Percentiles rank a stretch among this genome's conserved stretches.
phyloP scores from a whole-genome alignment of 768 basidiomycete genomes.

The Kwoniella sp. region DNA sequence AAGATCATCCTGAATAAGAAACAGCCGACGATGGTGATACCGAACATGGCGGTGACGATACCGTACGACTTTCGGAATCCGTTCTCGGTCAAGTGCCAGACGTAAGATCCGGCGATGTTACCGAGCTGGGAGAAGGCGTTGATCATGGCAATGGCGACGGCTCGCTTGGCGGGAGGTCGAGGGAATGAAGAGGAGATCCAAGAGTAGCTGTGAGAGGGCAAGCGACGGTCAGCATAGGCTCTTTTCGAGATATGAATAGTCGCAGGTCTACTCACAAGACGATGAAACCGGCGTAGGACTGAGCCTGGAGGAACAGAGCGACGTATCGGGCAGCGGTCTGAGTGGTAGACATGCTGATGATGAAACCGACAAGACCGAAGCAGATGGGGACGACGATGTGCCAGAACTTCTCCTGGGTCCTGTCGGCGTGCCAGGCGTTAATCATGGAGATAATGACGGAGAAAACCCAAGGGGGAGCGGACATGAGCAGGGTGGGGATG shows the following conservation, averaged over 20 bases:
- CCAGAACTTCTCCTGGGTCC: conserved; percentile 68
- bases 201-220: conserved; percentile 59
- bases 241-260: no score
- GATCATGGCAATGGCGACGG: conserved; percentile 79
- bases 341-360: conserved; percentile 55
- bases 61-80: conserved; percentile 63
- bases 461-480: conserved; percentile 67
- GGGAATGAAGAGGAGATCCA: conserved; percentile 67
- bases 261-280: conserved; percentile 26
- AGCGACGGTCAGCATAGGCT: not conserved
- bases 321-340: conserved; percentile 52
- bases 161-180: conserved; percentile 81
- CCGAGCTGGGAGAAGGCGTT: conserved; percentile 81
- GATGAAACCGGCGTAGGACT: conserved; percentile 62
- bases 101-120: conserved; percentile 80
- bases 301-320: conserved; percentile 59
- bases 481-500: conserved; percentile 72
- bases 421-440: conserved; percentile 67
- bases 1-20: conserved; percentile 55
- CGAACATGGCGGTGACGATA: conserved; percentile 69
- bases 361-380: conserved; percentile 64
- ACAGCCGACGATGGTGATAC: conserved; percentile 61
- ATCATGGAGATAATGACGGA: conserved; percentile 62
- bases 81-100: conserved; percentile 45
- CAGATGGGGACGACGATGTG: conserved; percentile 62